A percentile compares a stretch with the other conserved stretches of the same genome.
Evolutionary conservation across 208 protist genomes (phyloP).

Genomic region (Naegleria gruberi): DNA sequence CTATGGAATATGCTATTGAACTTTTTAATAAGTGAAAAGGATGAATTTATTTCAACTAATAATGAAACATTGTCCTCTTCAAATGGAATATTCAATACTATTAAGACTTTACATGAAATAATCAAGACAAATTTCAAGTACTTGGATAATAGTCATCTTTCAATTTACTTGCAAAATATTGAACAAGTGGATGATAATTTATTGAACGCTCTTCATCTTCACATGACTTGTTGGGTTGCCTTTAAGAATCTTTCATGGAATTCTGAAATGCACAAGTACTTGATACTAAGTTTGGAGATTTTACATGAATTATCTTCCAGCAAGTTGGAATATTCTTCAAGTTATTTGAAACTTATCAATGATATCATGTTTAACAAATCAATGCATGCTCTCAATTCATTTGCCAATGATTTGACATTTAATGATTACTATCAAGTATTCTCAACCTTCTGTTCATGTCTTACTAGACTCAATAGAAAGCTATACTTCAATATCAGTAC

Average conservation of each 20-base stretch:
- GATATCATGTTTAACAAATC: background rate
- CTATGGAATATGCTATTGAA: background rate
- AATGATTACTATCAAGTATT: background rate
- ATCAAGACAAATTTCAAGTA: background rate
- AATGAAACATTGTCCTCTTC: background rate
- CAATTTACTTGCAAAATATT: background rate
- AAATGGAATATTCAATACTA: too few species aligned
- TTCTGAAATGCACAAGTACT: background rate
- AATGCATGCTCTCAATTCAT: background rate
- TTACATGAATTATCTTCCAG: background rate
- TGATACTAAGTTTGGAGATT: background rate
- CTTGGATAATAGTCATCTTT: background rate
- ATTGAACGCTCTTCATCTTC: background rate
- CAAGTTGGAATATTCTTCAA: background rate
- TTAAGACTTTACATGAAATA: too few species aligned
- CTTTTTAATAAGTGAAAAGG: background rate
- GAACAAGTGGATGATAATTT: background rate
- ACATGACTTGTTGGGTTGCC: background rate
- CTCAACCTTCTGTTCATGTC: background rate
- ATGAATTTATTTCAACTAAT: background rate
- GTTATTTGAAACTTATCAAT: background rate
- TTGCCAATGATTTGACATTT: background rate
- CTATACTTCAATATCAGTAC: background rate
- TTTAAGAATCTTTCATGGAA: background rate
- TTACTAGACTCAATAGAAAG: background rate